phyloP scores from a whole-genome alignment of 768 basidiomycete genomes.

The Trametes meyenii region DNA sequence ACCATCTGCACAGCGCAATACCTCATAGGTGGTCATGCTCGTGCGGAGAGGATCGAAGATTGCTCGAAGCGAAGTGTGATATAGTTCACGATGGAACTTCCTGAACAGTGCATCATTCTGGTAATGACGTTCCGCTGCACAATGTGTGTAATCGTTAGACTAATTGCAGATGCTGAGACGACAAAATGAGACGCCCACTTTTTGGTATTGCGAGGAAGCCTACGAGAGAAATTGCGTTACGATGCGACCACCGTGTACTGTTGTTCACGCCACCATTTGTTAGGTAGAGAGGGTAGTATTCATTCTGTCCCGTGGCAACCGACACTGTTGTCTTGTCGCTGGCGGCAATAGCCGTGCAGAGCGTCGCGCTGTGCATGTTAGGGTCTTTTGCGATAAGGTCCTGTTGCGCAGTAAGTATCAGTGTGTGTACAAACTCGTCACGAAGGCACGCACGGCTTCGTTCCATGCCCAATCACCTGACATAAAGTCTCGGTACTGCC shows the following conservation, averaged over 20 bases:
- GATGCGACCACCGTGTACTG: constrained; percentile 25
- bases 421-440: neutral
- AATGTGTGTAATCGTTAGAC: too few species aligned
- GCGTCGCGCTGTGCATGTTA: neutral
- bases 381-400: neutral
- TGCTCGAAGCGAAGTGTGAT: neutral
- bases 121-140: neutral
- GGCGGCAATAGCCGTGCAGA: neutral
- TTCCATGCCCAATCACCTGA: constrained; percentile 12
- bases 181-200: constrained; percentile 23
- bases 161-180: neutral
- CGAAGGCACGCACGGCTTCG: neutral
- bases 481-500: constrained; percentile 25
- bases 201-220: constrained; percentile 38
- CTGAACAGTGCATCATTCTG: neutral
- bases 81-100: constrained; percentile 5
- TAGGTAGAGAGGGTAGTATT: constrained; percentile 34
- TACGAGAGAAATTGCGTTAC: constrained; percentile 21
- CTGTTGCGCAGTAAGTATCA: neutral
- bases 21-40: constrained; percentile 10
- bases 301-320: constrained; percentile 30
- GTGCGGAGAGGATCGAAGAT: neutral
- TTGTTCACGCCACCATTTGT: constrained; percentile 31
- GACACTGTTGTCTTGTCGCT: constrained; percentile 29
- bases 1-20: constrained; percentile 29